Evolutionary conservation across 169 alveolate genomes (phyloP).

Genomic region (Eimeria zaria): DNA sequence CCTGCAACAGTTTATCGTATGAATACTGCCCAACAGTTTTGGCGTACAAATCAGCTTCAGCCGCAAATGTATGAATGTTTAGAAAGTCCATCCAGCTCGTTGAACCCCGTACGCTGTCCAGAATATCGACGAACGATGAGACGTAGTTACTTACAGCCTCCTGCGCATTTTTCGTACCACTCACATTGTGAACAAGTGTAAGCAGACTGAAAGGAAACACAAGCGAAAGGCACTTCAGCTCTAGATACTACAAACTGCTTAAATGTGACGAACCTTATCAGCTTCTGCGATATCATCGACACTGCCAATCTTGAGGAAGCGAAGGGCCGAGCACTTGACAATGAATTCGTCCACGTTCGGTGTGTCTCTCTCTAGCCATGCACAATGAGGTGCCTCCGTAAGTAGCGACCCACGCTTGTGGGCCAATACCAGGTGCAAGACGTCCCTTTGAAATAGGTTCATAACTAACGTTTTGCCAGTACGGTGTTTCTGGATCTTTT

Average conservation of each 20-base stretch:
- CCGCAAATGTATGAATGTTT: slow-evolving; percentile 17
- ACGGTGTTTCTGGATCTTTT: slow-evolving; percentile 77
- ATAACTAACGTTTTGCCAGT: slow-evolving; percentile 77
- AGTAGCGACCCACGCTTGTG: slow-evolving; percentile 5
- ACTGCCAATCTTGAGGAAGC: slow-evolving; percentile 74
- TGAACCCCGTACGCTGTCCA: slow-evolving; percentile 41
- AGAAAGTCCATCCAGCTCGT: slow-evolving; percentile 71
- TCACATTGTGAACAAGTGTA: not conserved
- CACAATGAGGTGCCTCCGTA: slow-evolving; percentile 69
- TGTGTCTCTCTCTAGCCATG: slow-evolving; percentile 12
- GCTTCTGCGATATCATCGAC: slow-evolving; percentile 5
- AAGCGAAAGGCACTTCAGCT: not conserved
- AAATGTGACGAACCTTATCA: not conserved
- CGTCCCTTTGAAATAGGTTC: slow-evolving; percentile 46
- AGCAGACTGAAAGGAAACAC: not conserved
- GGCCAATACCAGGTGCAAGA: slow-evolving; percentile 44
- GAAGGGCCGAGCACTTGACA: slow-evolving; percentile 57
- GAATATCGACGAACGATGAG: slow-evolving; percentile 3
- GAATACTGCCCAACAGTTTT: slow-evolving; percentile 52
- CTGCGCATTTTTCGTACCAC: not conserved
- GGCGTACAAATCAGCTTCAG: slow-evolving; percentile 73
- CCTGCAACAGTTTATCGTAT: slow-evolving; percentile 57
- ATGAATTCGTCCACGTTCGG: not conserved
- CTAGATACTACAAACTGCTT: not conserved
- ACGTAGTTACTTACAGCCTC: slow-evolving; percentile 28